Evolutionary conservation across 306 rosid genomes (phyloP).

Genomic region (Phaseolus lunatus): DNA sequence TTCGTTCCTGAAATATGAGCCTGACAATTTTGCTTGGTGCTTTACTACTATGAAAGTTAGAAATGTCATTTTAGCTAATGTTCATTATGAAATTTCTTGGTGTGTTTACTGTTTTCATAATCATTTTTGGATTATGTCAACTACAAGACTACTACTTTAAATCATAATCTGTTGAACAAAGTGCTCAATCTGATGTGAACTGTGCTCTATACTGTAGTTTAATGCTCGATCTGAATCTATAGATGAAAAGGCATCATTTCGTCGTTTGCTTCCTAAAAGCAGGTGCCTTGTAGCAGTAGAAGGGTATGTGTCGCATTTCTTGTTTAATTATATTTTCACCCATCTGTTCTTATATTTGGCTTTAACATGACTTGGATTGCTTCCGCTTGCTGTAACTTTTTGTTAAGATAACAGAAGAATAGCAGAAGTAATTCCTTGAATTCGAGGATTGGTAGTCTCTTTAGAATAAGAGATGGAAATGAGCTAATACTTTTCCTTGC

Average conservation of each 20-base stretch:
- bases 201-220: conserved; percentile 59
- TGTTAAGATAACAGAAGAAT: too few species aligned
- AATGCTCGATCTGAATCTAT: conserved; percentile 88
- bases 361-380: conserved; percentile 4
- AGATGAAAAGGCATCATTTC: conserved; percentile 77
- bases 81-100: background rate
- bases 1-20: conserved; percentile 1
- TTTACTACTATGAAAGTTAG: background rate
- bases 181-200: conserved; percentile 33
- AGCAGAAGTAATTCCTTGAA: too few species aligned
- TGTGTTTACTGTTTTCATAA: conserved; percentile 12
- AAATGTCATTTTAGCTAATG: conserved; percentile 10
- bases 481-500: too few species aligned
- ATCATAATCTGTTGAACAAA: background rate
- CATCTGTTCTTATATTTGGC: conserved; percentile 1
- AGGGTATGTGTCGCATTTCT: conserved; percentile 61
- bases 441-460: too few species aligned
- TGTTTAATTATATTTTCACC: conserved; percentile 5
- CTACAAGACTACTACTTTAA: background rate
- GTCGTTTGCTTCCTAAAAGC: conserved; percentile 75
- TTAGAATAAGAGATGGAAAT: too few species aligned
- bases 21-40: background rate
- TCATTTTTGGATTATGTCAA: conserved; percentile 21
- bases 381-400: conserved; percentile 16
- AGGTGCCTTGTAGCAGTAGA: conserved; percentile 83